Evolutionary conservation across 2,329 filamentous ascomycete species (phyloP).

Genomic region (Trichoderma sp.): DNA sequence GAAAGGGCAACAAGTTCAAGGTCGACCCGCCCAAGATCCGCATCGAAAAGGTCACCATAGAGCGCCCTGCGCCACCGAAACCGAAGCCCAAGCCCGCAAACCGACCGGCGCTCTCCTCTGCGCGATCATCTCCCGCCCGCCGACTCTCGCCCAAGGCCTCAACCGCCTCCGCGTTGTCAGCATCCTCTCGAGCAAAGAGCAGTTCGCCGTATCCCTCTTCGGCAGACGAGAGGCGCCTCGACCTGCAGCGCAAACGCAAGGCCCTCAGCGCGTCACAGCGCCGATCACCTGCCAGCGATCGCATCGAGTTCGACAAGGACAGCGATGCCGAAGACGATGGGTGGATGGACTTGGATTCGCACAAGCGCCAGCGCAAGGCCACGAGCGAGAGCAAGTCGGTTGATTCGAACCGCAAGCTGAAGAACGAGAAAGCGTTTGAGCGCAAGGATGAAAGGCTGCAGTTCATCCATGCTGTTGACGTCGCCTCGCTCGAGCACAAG

Average conservation of each 20-base stretch:
- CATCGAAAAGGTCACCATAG: conserved; percentile 56
- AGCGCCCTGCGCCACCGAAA: conserved; percentile 42
- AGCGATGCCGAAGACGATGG: conserved; percentile 56
- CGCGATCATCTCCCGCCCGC: conserved; percentile 42
- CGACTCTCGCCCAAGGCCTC: conserved; percentile 47
- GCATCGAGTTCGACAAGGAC: conserved; percentile 54
- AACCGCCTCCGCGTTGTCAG: conserved; percentile 21
- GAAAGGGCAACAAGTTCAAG: conserved; percentile 54
- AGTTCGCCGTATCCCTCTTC: conserved; percentile 48
- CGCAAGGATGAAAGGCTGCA: conserved; percentile 46
- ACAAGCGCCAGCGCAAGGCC: conserved; percentile 52
- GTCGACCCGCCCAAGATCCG: conserved; percentile 53
- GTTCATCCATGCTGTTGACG: conserved; percentile 62
- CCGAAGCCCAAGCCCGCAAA: conserved; percentile 42
- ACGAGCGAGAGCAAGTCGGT: conserved; percentile 46
- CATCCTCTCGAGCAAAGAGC: conserved; percentile 44
- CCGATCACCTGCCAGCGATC: conserved; percentile 52
- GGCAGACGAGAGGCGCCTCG: conserved; percentile 43
- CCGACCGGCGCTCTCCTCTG: conserved; percentile 35
- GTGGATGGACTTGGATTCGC: conserved; percentile 52
- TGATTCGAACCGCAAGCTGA: conserved; percentile 52
- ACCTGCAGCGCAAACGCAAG: conserved; percentile 58
- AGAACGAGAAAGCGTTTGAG: conserved; percentile 51
- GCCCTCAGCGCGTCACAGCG: conserved; percentile 40
- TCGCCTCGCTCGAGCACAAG: conserved; percentile 54